Conservation (phyloP, 75 land plant genomes). For the Pinus taeda region DNA sequence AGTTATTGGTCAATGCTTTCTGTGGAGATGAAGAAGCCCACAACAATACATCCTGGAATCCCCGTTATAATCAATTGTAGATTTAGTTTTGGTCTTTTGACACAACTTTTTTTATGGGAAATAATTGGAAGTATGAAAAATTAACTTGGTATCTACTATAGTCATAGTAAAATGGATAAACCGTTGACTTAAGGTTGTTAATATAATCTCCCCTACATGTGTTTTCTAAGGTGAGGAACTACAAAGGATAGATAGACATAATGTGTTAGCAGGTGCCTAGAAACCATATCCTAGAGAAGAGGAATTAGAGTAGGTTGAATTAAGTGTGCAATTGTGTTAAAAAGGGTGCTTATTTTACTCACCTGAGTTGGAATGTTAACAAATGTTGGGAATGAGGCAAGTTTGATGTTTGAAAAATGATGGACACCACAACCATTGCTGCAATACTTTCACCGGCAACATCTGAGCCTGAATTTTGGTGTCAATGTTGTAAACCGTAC, state of each 20-base stretch:
- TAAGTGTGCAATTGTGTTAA: too few relatives aligned
- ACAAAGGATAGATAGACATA: constrained; percentile 1
- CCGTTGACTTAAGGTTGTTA: constrained; percentile 57
- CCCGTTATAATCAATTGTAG: neutral
- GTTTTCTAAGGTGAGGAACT: constrained; percentile 87
- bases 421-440: constrained; percentile 70
- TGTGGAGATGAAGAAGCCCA: constrained; percentile 97
- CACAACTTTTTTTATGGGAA: neutral
- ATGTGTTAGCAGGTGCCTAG: neutral
- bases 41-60: constrained; percentile 72
- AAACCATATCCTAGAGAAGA: too few relatives aligned
- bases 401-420: constrained; percentile 49
- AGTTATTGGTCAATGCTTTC: constrained; percentile 34
- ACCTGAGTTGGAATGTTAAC: constrained; percentile 17
- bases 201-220: constrained; percentile 73
- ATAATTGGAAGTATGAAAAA: neutral
- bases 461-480: constrained; percentile 61
- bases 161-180: constrained; percentile 90
- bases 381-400: constrained; percentile 28
- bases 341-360: neutral
- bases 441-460: constrained; percentile 81
- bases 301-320: too few relatives aligned
- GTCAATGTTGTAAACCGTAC: constrained; percentile 45
- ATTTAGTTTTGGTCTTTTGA: neutral
- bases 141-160: constrained; percentile 83